Conservation (phyloP, 495 filamentous ascomycete genomes). For the Aspergillus olivimuriae region DNA sequence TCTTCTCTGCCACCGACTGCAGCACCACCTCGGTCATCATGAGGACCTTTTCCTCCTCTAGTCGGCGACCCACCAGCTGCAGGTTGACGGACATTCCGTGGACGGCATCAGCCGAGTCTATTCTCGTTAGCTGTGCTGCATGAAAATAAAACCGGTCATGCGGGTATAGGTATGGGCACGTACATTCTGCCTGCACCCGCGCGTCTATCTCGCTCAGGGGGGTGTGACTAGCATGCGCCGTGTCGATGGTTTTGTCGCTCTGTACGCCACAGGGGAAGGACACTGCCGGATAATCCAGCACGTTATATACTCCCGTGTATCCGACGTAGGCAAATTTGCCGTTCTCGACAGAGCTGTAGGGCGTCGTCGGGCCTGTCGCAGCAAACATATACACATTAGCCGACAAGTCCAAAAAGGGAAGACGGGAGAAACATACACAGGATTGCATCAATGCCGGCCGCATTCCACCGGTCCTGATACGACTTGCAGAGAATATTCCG, state of each 20-base stretch:
- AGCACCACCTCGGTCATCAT: neutral
- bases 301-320: slow-evolving; percentile 65
- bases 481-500: slow-evolving; percentile 46
- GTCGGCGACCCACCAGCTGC: neutral
- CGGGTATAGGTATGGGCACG: neutral
- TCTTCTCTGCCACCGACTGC: too few relatives aligned
- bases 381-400: slow-evolving; percentile 19
- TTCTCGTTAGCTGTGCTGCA: neutral
- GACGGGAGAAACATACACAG: too few relatives aligned
- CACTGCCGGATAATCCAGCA: slow-evolving; percentile 57
- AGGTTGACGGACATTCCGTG: neutral
- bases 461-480: slow-evolving; percentile 53
- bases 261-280: slow-evolving; percentile 37
- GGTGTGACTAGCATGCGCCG: neutral
- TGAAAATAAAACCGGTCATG: neutral
- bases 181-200: neutral
- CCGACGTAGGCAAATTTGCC: slow-evolving; percentile 32
- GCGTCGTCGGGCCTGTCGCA: neutral
- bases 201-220: neutral
- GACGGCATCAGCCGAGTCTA: neutral
- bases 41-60: neutral
- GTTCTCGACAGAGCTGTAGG: neutral
- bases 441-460: too few relatives aligned
- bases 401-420: slow-evolving; percentile 43
- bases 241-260: too few relatives aligned